phyloP scores from a whole-genome alignment of 2,329 filamentous ascomycete genomes.

The Neonectria coccinea region DNA sequence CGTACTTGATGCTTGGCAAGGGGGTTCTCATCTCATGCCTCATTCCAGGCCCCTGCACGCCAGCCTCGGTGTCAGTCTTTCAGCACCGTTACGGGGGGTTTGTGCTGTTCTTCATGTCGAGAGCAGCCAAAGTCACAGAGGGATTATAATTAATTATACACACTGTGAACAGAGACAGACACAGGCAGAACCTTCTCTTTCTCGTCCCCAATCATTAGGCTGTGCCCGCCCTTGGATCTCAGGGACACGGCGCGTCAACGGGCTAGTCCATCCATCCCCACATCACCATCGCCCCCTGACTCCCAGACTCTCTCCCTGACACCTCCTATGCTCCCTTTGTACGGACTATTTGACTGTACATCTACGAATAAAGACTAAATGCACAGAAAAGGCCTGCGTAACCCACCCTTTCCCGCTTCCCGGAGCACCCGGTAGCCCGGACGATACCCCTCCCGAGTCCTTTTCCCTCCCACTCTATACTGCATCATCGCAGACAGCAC shows the following conservation, averaged over 20 bases:
- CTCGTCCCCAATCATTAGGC: not conserved
- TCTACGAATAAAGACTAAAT: too few relatives aligned
- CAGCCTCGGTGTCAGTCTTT: not conserved
- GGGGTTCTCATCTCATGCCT: not conserved
- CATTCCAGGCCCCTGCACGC: not conserved
- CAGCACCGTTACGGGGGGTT: not conserved
- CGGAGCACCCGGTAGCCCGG: constrained; percentile 4
- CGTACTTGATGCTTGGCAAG: not conserved
- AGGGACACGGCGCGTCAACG: not conserved
- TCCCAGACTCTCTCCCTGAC: not conserved
- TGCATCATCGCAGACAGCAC: not conserved
- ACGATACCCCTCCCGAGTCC: not conserved
- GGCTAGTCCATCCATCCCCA: not conserved
- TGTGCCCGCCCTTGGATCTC: not conserved
- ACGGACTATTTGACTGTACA: too few relatives aligned
- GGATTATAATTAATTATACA: too few relatives aligned
- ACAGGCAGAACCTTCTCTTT: not conserved
- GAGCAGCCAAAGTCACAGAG: not conserved
- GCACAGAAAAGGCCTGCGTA: not conserved
- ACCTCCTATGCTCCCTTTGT: not conserved
- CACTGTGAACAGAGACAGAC: not conserved
- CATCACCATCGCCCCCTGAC: not conserved
- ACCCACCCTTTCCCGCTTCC: not conserved
- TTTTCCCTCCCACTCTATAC: too few relatives aligned
- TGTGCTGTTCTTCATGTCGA: not conserved